These are phyloP conservation scores for Debaryomyces tyrocola DNA, from an alignment of 805 yeast species.

Conservation along the genomic window DNA sequence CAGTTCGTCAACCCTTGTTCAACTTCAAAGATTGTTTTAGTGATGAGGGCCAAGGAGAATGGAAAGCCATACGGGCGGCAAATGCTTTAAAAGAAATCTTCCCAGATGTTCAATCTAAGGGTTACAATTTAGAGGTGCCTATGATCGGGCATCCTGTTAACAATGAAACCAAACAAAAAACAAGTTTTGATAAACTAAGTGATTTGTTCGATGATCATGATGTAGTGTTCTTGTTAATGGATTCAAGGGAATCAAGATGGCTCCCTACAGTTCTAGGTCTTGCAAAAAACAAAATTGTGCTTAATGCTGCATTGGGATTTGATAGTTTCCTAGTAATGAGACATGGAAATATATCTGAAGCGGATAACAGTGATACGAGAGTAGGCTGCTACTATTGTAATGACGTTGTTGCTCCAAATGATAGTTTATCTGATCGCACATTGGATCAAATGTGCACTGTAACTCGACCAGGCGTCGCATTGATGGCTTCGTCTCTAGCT, in stretches of 20 bases:
- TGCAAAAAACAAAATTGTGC: constrained; percentile 66
- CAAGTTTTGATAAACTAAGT: constrained; percentile 53
- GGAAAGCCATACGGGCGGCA: constrained; percentile 83
- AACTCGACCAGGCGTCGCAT: constrained; percentile 93
- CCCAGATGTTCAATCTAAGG: constrained; percentile 71
- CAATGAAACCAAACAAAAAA: constrained; percentile 47
- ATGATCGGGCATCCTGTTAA: constrained; percentile 93
- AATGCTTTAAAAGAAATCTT: constrained; percentile 66
- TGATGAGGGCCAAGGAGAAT: constrained; percentile 59
- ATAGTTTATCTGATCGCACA: constrained; percentile 82
- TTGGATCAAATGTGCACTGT: constrained; percentile 99
- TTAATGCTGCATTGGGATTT: constrained; percentile 94
- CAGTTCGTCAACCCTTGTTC: constrained; percentile 91
- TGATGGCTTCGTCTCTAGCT: constrained; percentile 81
- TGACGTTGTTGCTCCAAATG: constrained; percentile 92
- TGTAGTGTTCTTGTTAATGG: constrained; percentile 79
- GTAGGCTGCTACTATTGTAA: constrained; percentile 95
- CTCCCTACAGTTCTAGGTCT: constrained; percentile 85
- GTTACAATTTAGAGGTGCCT: constrained; percentile 74
- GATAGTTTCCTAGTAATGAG: constrained; percentile 93
- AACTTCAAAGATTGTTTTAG: constrained; percentile 75
- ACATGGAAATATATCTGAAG: constrained; percentile 59
- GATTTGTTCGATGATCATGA: constrained; percentile 67
- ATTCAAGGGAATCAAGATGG: constrained; percentile 96
- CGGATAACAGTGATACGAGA: constrained; percentile 25